Conservation (phyloP, 257 asterid species). For the Salvia rosmarinus region DNA sequence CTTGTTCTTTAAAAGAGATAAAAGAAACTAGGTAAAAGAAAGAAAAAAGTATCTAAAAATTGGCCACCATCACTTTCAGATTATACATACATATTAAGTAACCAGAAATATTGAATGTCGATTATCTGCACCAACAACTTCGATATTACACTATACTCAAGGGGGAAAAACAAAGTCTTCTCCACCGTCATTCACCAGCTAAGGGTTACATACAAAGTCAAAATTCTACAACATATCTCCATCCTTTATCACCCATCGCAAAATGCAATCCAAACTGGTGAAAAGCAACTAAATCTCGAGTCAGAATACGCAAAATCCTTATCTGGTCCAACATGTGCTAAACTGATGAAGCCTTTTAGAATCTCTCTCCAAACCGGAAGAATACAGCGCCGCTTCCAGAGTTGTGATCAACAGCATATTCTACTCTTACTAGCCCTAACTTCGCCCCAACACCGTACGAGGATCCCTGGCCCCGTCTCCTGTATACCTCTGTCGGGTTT, state of each 20-base stretch:
- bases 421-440: constrained; percentile 88
- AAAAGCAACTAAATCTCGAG: constrained; percentile 12
- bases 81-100: background rate
- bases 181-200: background rate
- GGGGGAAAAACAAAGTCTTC: background rate
- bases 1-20: no score
- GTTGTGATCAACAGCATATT: constrained; percentile 90
- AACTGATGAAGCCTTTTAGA: constrained; percentile 40
- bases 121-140: background rate
- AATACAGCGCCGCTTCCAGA: constrained; percentile 88
- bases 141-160: background rate
- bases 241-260: background rate
- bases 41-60: background rate
- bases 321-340: constrained; percentile 14
- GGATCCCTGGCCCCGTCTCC: constrained; percentile 92
- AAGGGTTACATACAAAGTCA: background rate
- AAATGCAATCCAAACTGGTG: background rate
- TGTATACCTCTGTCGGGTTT: constrained; percentile 90
- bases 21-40: background rate
- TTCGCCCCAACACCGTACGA: constrained; percentile 92
- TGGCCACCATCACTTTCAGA: background rate
- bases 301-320: constrained; percentile 36
- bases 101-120: background rate
- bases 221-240: background rate
- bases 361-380: constrained; percentile 97